A percentile compares a stretch with the other conserved stretches of the same genome.
Evolutionary conservation across 1,284 basidiomycete species (phyloP).

Genomic region (Tranzscheliella williamsii): DNA sequence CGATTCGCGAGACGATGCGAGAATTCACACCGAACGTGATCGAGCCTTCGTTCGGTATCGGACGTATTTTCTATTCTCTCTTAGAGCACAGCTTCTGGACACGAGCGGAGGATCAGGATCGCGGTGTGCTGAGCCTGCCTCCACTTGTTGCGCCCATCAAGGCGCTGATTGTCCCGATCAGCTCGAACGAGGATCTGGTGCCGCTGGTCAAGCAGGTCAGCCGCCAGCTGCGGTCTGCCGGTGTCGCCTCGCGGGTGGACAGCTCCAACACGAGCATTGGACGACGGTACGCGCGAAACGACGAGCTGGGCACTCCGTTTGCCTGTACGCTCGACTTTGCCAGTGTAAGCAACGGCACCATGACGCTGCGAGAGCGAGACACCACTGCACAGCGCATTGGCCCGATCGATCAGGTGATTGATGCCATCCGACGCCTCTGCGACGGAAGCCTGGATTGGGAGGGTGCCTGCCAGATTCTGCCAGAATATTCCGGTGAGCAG

Average conservation of each 20-base stretch:
- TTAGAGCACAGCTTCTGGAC: conserved; percentile 97
- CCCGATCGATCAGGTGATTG: conserved; percentile 85
- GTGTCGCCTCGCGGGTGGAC: conserved; percentile 89
- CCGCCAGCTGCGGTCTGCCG: conserved; percentile 79
- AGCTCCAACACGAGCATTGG: conserved; percentile 94
- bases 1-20: conserved; percentile 88
- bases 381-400: conserved; percentile 92
- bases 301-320: conserved; percentile 96
- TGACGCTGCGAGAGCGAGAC: conserved; percentile 74
- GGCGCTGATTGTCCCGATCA: conserved; percentile 93
- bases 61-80: conserved; percentile 89
- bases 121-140: conserved; percentile 78
- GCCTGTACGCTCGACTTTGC: conserved; percentile 97
- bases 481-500: conserved; percentile 87
- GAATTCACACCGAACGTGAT: conserved; percentile 98
- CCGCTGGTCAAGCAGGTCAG: conserved; percentile 86
- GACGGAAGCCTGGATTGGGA: conserved; percentile 68
- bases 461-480: conserved; percentile 73
- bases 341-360: conserved; percentile 68
- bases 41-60: conserved; percentile 97
- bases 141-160: conserved; percentile 92
- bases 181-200: conserved; percentile 80
- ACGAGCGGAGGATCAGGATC: conserved; percentile 72
- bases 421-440: conserved; percentile 67
- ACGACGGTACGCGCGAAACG: conserved; percentile 94